Base-by-base conservation (phyloP, 495 filamentous ascomycete species). In the Jackrogersella multiformis region DNA sequence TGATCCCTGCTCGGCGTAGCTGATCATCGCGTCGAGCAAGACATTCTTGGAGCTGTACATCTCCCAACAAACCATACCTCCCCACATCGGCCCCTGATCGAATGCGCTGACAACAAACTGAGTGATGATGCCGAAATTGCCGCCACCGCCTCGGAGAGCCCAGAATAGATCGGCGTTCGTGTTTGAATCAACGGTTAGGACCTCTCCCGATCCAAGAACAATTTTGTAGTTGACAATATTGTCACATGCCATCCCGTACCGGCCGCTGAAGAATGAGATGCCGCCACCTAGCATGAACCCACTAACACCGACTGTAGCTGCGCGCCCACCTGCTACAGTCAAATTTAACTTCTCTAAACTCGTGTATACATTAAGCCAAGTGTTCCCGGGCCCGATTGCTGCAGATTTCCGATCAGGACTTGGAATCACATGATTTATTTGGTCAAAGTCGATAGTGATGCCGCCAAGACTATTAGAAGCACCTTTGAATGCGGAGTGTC, bases 201-300 rank as follows among this genome's bases (percentile, higher is more conserved):
- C 80, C 5, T 60, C 24, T 9, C 81, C 82, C 26, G 71, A 78
- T 0, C 81, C 82, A 16, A 77, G 72, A 6, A 84, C 82, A 35
- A 76, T 26, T 77, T 34, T 76, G 49, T 79, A 86, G 66, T 76
- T 80, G 52, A 76, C 63, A 1, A 86, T 79, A 21, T 73, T 83
- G 65, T 85, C 78, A 48, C 77, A 81, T 16, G 65, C 74, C 58
- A 76, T 84, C 16, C 85, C 84, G 18, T 80, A 70, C 52, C 76
- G 73, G 56, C 76, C 78, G 20, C 76, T 75, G 68, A 81, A 81
- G 68, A 80, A 82, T 61, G 73, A 82, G 44, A 86, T 69, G 1
- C 83, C 82, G 6, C 67, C 84, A 10, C 85, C 85, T 16, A 85
- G 76, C 30, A 74, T 74, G 4, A 87, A 73, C 2, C 87, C 87